These are phyloP conservation scores for Coemansia sp. DNA, from an alignment of 192 early-diverging fungal species.

Conservation along the genomic window DNA sequence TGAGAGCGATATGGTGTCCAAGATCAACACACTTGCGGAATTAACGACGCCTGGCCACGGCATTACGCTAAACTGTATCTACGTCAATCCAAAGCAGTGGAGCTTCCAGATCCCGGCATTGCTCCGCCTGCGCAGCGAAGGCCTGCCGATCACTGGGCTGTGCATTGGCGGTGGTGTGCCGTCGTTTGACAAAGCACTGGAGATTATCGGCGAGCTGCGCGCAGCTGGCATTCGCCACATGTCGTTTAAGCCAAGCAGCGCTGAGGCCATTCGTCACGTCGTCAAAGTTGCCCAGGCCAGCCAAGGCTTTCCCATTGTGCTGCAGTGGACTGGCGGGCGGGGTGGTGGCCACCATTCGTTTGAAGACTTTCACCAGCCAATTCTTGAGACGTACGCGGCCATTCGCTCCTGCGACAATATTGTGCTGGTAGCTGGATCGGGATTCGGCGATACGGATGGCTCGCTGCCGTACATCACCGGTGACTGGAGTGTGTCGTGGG, in stretches of 20 bases:
- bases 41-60: conserved; percentile 76
- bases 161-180: conserved; percentile 93
- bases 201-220: conserved; percentile 60
- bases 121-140: conserved; percentile 75
- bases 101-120: conserved; percentile 73
- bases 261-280: conserved; percentile 74
- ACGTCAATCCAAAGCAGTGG: conserved; percentile 89
- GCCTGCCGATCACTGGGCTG: conserved; percentile 87
- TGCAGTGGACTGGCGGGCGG: conserved; percentile 97
- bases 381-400: conserved; percentile 61
- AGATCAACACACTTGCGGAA: conserved; percentile 72
- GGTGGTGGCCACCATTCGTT: conserved; percentile 95
- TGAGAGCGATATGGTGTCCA: conserved; percentile 63
- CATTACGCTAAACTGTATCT: conserved; percentile 91
- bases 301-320: conserved; percentile 80
- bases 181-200: conserved; percentile 75
- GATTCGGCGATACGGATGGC: conserved; percentile 83
- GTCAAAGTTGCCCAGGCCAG: conserved; percentile 82
- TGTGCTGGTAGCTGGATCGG: conserved; percentile 84
- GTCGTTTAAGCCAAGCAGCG: conserved; percentile 83
- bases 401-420: conserved; percentile 81
- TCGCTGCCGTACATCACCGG: conserved; percentile 90
- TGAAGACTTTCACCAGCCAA: conserved; percentile 90
- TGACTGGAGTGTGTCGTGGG: conserved; percentile 79
- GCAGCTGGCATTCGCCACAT: conserved; percentile 64